These are phyloP conservation scores for Geosmithia morbida DNA, from an alignment of 2,329 filamentous ascomycete genomes.

Conservation along the genomic window DNA sequence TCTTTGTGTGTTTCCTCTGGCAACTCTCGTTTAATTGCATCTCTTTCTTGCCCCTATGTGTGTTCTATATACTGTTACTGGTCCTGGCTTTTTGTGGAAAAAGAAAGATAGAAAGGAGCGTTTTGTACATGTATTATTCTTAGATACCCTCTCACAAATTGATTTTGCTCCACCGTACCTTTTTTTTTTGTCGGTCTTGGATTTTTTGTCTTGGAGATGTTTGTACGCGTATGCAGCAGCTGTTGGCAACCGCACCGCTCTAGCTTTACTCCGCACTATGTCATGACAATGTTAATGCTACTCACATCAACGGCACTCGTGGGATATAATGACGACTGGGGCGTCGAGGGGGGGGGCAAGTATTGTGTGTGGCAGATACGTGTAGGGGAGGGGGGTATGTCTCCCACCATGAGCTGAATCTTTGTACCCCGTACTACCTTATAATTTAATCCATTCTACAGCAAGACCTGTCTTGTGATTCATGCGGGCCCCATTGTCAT, in stretches of 20 bases:
- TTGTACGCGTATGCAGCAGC: background rate
- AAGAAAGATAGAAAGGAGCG: background rate
- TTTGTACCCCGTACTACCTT: no score
- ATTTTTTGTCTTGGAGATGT: background rate
- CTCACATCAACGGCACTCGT: no score
- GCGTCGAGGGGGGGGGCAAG: no score
- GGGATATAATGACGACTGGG: no score
- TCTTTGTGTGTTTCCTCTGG: no score
- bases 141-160: background rate
- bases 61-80: background rate
- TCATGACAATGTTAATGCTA: no score
- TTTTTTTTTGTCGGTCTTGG: no score
- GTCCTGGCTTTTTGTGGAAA: background rate
- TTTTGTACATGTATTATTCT: background rate
- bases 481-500: background rate
- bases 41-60: background rate
- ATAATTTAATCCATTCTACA: background rate
- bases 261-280: no score
- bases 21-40: background rate
- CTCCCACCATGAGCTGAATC: no score
- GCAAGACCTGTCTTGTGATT: background rate
- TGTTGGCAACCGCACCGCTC: no score
- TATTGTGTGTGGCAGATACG: no score
- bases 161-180: background rate
- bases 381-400: no score